phyloP scores from a whole-genome alignment of 345 rosid species.

The Cardamine chenopodiifolia region DNA sequence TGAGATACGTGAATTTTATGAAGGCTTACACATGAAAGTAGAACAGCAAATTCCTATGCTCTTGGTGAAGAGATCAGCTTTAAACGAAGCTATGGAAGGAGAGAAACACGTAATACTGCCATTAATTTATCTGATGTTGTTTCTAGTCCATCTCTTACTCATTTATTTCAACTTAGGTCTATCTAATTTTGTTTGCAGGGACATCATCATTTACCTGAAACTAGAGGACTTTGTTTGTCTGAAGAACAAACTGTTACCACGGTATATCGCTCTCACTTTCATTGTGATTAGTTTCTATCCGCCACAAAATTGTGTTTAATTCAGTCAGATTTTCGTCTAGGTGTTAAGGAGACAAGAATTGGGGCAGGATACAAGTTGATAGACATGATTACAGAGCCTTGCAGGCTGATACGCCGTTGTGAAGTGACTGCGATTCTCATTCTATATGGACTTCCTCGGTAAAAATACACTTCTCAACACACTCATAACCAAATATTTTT shows the following conservation, averaged over 20 bases:
- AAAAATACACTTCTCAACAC: slow-evolving; percentile 12
- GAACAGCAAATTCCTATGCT: slow-evolving; percentile 78
- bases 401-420: slow-evolving; percentile 72
- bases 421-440: slow-evolving; percentile 99
- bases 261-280: slow-evolving; percentile 45
- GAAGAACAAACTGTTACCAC: slow-evolving; percentile 94
- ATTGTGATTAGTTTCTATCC: not conserved
- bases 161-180: not conserved
- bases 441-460: slow-evolving; percentile 94
- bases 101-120: slow-evolving; percentile 52
- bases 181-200: slow-evolving; percentile 52
- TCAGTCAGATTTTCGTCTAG: not conserved
- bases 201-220: slow-evolving; percentile 94
- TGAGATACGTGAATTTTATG: slow-evolving; percentile 77
- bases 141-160: not conserved
- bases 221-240: slow-evolving; percentile 96
- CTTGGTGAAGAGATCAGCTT: slow-evolving; percentile 81
- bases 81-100: slow-evolving; percentile 78
- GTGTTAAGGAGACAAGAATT: slow-evolving; percentile 63
- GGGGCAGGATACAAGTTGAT: slow-evolving; percentile 65
- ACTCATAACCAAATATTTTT: not conserved
- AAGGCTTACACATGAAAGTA: slow-evolving; percentile 84
- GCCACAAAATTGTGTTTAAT: not conserved
- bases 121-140: not conserved
- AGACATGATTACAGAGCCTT: slow-evolving; percentile 84